phyloP scores from a whole-genome alignment of 306 rosid species.

The Albizia julibrissin region DNA sequence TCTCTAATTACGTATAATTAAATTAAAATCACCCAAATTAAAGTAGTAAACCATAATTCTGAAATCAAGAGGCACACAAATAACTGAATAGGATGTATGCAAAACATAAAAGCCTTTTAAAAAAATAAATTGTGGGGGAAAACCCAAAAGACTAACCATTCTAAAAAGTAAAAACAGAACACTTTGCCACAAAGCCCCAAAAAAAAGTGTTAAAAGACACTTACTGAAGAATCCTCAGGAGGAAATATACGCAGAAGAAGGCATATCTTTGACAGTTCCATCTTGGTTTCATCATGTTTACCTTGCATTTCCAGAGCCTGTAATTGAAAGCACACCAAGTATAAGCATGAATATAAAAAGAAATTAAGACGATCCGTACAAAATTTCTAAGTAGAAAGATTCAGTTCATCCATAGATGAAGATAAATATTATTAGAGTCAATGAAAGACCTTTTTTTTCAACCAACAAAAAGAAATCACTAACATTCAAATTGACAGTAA shows the following conservation, averaged over 20 bases:
- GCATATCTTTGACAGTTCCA: conserved; percentile 84
- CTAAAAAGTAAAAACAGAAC: not conserved
- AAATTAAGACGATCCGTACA: conserved; percentile 9
- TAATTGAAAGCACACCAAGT: conserved; percentile 15
- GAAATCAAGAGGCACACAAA: not conserved
- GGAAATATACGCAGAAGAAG: conserved; percentile 70
- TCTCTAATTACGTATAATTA: not conserved
- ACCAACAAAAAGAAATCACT: not conserved
- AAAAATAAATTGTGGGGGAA: not conserved
- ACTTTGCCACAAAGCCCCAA: not conserved
- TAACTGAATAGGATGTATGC: not conserved
- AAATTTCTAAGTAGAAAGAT: not conserved
- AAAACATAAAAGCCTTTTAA: not conserved
- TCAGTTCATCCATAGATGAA: not conserved
- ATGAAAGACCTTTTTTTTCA: not conserved
- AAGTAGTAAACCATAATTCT: not conserved
- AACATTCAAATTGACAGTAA: not conserved
- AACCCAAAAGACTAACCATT: not conserved
- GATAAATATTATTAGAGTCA: not conserved
- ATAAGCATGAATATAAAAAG: conserved; percentile 17
- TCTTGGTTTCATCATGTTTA: conserved; percentile 63
- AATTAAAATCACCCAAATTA: not conserved
- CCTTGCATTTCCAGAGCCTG: conserved; percentile 94
- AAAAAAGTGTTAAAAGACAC: conserved; percentile 37
- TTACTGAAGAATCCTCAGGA: conserved; percentile 87